Evolutionary conservation across 208 protist genomes (phyloP), one percentile per base, ranked within the genome.

Genomic region (Acanthamoeba royreba): DNA sequence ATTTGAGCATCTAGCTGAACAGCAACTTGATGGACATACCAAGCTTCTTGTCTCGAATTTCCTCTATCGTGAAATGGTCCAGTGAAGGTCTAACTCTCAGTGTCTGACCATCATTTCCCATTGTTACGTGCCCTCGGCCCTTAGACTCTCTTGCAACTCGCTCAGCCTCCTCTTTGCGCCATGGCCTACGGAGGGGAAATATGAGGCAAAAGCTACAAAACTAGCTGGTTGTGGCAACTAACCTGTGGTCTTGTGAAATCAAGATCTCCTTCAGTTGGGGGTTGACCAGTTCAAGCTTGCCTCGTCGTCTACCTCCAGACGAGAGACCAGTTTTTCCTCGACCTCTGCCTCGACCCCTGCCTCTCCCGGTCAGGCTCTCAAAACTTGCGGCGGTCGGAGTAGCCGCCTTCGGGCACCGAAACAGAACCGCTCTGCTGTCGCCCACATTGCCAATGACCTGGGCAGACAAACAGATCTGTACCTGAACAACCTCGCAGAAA

Each of bases 391-490:
- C 31, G 5, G 55, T 72, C 3, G 43, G 4, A 19, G 61, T 81
- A 22, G 47, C 15, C 38, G 35, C 15, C 49, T 52, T 92, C 43
- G 55, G 55, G 40, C 40, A 40, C 15, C 88, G 55, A 19, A 92
- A 92, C 28, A 92, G 40, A 5, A 92, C 63, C 28, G 61, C 88
- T 40, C 88, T 45, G 88, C 61, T 81, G 47, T 92, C 88, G 15
- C 88, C 88, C n/a, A 92, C 88, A 15, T 92, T 92, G 38, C 45
- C 88, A 7, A 92, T 28, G 17, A 85, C 47, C 69, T 81, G 38
- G 0, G 15, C 19, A 13, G 49, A 22, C 22, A 58, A 58, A 22
- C 49, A n/a, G 13, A 22, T 22, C 49, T 22, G 22, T n/a, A 22
- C 49, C 49, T 13, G 22, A 58, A n/a, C 49, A 58, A 58, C 49